phyloP scores from a whole-genome alignment of 164 flowering plant genomes.

The Liriodendron chinense region DNA sequence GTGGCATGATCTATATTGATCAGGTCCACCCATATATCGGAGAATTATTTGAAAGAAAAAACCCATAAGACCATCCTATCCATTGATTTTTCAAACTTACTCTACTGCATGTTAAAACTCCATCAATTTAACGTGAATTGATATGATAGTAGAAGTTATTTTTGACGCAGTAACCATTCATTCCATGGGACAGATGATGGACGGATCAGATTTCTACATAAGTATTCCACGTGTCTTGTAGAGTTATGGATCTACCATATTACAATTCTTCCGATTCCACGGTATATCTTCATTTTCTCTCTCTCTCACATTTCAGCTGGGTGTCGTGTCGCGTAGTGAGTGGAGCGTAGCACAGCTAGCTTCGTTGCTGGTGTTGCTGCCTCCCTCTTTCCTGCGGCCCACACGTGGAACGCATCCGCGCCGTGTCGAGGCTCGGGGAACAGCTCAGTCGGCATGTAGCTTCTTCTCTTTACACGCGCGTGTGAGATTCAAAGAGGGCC shows the following conservation, averaged over 20 bases:
- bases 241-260: too few relatives aligned
- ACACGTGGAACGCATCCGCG: slow-evolving; percentile 8
- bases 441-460: neutral
- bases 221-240: too few relatives aligned
- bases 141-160: too few relatives aligned
- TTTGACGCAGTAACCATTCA: too few relatives aligned
- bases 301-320: neutral
- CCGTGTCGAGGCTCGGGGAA: slow-evolving; percentile 17
- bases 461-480: neutral
- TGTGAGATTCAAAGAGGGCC: neutral
- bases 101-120: too few relatives aligned
- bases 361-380: neutral
- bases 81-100: too few relatives aligned
- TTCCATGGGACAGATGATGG: too few relatives aligned
- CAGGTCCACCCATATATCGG: neutral
- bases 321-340: slow-evolving; percentile 8
- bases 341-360: neutral
- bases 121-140: too few relatives aligned
- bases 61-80: too few relatives aligned
- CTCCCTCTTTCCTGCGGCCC: neutral
- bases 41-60: too few relatives aligned
- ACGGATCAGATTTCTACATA: too few relatives aligned
- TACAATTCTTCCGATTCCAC: too few relatives aligned
- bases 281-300: neutral
- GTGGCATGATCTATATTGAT: neutral